phyloP scores from a whole-genome alignment of 169 alveolate species.

The Perkinsus olseni region DNA sequence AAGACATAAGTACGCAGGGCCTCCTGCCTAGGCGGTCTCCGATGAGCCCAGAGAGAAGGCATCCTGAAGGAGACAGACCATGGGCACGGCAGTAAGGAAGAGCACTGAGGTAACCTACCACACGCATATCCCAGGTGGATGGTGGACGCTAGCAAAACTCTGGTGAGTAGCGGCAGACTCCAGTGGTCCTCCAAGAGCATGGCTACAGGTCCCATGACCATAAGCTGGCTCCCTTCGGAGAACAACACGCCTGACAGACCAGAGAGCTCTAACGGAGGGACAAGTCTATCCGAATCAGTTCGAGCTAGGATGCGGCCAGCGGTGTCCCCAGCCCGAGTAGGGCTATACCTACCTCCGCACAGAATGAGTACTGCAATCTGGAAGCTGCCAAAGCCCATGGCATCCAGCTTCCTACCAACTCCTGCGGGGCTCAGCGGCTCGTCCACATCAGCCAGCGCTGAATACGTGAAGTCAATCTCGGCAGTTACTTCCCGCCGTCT shows the following conservation, averaged over 20 bases:
- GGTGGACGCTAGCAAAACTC: background rate
- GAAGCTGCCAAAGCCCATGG: background rate
- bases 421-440: background rate
- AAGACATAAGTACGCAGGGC: background rate
- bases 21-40: conserved; percentile 1
- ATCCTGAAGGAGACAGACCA: background rate
- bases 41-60: background rate
- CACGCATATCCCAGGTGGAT: background rate
- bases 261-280: background rate
- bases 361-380: background rate
- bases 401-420: background rate
- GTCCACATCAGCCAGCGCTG: background rate
- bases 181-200: background rate
- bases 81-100: background rate
- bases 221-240: background rate
- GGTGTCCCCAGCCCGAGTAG: no score
- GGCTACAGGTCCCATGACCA: background rate
- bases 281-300: no score
- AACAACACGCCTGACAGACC: background rate
- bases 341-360: background rate
- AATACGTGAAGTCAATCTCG: background rate
- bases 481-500: background rate
- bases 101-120: background rate
- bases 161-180: background rate
- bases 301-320: no score